phyloP scores from a whole-genome alignment of 805 yeast species.

The Yueomyces sp. region DNA sequence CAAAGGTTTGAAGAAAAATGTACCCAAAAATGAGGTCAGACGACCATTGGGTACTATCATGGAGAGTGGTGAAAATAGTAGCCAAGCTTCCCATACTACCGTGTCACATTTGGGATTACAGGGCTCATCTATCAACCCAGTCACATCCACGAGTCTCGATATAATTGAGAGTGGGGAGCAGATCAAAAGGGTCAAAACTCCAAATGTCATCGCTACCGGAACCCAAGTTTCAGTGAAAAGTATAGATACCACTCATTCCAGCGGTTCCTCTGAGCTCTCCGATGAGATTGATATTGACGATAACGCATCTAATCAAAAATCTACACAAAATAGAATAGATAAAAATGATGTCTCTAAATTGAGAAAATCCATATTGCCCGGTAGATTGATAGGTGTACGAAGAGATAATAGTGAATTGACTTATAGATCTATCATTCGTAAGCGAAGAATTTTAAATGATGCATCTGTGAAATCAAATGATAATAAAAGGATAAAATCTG shows the following conservation, averaged over 20 bases:
- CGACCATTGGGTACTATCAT: neutral
- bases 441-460: constrained; percentile 13
- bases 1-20: too few relatives aligned
- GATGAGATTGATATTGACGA: neutral
- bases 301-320: neutral
- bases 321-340: too few relatives aligned
- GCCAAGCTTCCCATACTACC: too few relatives aligned
- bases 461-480: neutral
- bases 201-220: neutral
- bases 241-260: neutral
- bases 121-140: neutral
- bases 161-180: neutral
- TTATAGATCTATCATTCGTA: constrained; percentile 5
- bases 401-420: constrained; percentile 10
- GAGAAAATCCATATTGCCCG: neutral
- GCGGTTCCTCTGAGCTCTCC: neutral
- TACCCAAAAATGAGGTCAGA: neutral
- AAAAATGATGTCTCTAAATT: too few relatives aligned
- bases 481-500: neutral
- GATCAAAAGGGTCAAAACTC: neutral
- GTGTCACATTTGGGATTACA: neutral
- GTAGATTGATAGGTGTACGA: constrained; percentile 5
- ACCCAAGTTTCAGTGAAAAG: neutral
- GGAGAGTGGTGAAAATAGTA: neutral
- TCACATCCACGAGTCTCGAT: neutral